Percentiles rank a stretch among this genome's conserved stretches.
Conservation (phyloP, 2,329 filamentous ascomycete genomes). For the Tolypocladium endophyticum region DNA sequence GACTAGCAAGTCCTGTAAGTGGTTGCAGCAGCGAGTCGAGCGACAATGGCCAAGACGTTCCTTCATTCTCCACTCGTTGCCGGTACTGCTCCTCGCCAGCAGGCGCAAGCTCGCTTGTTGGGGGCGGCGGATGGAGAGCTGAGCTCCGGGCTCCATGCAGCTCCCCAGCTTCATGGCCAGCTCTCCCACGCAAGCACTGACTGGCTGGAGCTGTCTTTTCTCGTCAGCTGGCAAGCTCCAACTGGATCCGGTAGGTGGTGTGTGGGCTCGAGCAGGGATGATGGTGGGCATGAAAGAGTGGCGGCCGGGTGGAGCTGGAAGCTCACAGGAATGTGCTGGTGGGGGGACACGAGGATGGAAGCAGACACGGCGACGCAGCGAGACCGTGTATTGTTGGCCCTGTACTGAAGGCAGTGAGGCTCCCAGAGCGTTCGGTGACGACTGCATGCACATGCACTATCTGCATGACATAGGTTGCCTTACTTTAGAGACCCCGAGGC, state of each 20-base stretch:
- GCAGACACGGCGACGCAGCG: background rate
- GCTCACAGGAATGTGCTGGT: background rate
- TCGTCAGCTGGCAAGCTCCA: background rate
- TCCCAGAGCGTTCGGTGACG: background rate
- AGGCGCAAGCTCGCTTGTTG: background rate
- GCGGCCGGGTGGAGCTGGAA: background rate
- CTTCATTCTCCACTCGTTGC: background rate
- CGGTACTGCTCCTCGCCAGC: background rate
- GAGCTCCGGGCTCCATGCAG: background rate
- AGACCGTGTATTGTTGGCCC: background rate
- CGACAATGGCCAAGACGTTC: background rate
- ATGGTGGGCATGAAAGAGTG: background rate
- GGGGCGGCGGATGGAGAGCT: background rate
- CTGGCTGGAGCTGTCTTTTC: background rate
- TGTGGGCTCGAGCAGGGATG: background rate
- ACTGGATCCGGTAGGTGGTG: slow-evolving; percentile 3
- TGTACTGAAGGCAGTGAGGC: background rate
- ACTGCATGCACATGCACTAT: slow-evolving; percentile 1
- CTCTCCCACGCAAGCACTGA: background rate
- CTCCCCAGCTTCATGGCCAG: background rate
- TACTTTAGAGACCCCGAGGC: background rate
- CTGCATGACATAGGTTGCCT: background rate
- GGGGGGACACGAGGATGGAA: background rate
- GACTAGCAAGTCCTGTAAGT: background rate
- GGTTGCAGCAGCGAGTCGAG: background rate